These are phyloP conservation scores for Fusarium transvaalense DNA, from an alignment of 2,329 filamentous ascomycete genomes.

Conservation along the genomic window DNA sequence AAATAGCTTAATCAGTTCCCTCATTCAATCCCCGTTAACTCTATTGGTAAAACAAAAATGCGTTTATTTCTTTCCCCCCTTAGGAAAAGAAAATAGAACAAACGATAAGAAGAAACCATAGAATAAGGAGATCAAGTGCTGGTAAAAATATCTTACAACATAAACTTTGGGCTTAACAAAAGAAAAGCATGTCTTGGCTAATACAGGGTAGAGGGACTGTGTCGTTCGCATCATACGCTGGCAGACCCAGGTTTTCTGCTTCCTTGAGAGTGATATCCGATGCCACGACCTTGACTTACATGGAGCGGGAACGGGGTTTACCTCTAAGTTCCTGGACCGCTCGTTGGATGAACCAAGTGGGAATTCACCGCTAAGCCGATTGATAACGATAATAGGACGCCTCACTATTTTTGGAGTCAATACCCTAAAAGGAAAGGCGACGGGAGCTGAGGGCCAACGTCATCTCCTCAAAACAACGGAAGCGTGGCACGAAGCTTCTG, in stretches of 20 bases:
- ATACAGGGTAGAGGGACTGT: neutral
- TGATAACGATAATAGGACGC: neutral
- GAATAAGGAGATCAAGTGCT: too few relatives aligned
- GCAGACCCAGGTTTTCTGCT: too few relatives aligned
- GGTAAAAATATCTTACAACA: too few relatives aligned
- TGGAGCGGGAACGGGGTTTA: constrained; percentile 20
- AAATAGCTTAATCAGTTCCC: too few relatives aligned
- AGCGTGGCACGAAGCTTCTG: constrained; percentile 10
- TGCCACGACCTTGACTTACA: neutral
- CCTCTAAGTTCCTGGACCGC: constrained; percentile 12
- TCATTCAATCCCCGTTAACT: too few relatives aligned
- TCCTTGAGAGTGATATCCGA: neutral
- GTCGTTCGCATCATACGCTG: neutral
- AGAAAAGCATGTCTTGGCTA: neutral
- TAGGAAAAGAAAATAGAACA: too few relatives aligned
- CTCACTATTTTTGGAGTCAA: constrained; percentile 1
- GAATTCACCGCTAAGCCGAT: neutral
- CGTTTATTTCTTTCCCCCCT: too few relatives aligned
- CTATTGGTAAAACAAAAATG: too few relatives aligned
- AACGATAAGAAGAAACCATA: too few relatives aligned
- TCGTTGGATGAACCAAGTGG: too few relatives aligned
- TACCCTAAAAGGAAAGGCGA: neutral
- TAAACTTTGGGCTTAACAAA: neutral
- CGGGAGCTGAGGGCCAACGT: constrained; percentile 13
- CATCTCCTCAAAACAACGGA: constrained; percentile 3